Evolutionary conservation across 306 rosid genomes (phyloP).

Genomic region (Gleditsia sinensis): DNA sequence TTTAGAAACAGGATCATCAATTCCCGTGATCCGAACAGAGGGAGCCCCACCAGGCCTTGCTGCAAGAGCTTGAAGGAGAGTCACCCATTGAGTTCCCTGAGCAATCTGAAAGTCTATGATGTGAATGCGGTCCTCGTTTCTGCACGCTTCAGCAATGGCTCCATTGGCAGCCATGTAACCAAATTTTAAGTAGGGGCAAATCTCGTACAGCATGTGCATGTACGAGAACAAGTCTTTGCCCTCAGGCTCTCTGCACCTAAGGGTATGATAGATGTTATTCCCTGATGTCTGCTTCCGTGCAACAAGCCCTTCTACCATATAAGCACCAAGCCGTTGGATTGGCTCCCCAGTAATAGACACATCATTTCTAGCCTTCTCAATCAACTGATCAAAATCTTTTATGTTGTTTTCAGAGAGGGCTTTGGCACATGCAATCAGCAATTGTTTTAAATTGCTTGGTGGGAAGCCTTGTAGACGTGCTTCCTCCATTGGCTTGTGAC

Average conservation of each 20-base stretch:
- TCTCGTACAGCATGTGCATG: conserved; percentile 85
- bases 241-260: conserved; percentile 84
- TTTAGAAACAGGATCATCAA: conserved; percentile 73
- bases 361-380: conserved; percentile 56
- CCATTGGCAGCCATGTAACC: conserved; percentile 99
- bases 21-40: conserved; percentile 80
- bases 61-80: conserved; percentile 97
- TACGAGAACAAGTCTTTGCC: conserved; percentile 81
- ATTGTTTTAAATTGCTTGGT: conserved; percentile 55
- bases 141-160: conserved; percentile 92
- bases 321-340: conserved; percentile 90
- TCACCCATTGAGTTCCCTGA: conserved; percentile 88
- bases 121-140: conserved; percentile 80
- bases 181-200: conserved; percentile 90
- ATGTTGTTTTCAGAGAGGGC: conserved; percentile 62
- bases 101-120: conserved; percentile 93
- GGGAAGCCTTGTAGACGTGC: conserved; percentile 46
- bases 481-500: conserved; percentile 63
- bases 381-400: conserved; percentile 54
- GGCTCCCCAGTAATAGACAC: conserved; percentile 93
- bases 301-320: conserved; percentile 92
- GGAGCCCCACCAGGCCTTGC: conserved; percentile 93
- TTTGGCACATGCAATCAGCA: conserved; percentile 83
- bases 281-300: conserved; percentile 90
- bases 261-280: conserved; percentile 73